Evolutionary conservation across 257 asterid genomes (phyloP), one percentile per base, ranked within the genome.

Genomic region (Przewalskia tangutica): DNA sequence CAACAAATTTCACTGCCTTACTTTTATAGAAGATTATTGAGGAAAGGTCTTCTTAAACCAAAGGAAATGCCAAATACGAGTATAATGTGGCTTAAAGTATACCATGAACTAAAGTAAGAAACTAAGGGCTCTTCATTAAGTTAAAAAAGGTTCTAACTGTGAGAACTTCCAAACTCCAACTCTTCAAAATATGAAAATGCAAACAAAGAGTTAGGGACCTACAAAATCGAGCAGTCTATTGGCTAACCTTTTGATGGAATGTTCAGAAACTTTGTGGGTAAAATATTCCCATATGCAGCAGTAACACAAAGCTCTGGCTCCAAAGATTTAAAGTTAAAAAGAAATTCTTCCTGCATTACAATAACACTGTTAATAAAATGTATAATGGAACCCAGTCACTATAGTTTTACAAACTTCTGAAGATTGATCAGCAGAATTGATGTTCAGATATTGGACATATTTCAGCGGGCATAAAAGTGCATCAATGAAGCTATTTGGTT

Each of bases 281-380:
- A 85, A 77, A 95, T 95, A 87, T 94, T 95, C 86, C 99, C 99
- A 77, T 95, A 95, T 42, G 99, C 99, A 80, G 98, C 98, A 82
- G 97, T 95, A 84, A 95, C 88, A 86, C 98, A 95, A 85, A 95
- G 97, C 81, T 92, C 96, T 63, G 99, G 97, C 85, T 92, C 96
- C 92, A 95, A 86, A 82, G 91, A 91, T 84, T 86, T 86, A 38
- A 95, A 89, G 79, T 85, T 81, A 64, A 82, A 81, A 67, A 95
- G 90, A 87, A 95, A 95, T 5, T 90, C 73, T 87, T 95, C 98
- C 99, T 93, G 93, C 87, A 87, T 54, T 23, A 42, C 11, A 38
- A 67, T 16, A 14, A 66, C 83, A 27, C 50, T 50, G 48, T 36
- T 23, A 60, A 63, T 14, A 63, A 48, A 7, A 80, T 34, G 78